Base-by-base conservation (phyloP, 176 grass and related monocot species). In the Zizania latifolia region DNA sequence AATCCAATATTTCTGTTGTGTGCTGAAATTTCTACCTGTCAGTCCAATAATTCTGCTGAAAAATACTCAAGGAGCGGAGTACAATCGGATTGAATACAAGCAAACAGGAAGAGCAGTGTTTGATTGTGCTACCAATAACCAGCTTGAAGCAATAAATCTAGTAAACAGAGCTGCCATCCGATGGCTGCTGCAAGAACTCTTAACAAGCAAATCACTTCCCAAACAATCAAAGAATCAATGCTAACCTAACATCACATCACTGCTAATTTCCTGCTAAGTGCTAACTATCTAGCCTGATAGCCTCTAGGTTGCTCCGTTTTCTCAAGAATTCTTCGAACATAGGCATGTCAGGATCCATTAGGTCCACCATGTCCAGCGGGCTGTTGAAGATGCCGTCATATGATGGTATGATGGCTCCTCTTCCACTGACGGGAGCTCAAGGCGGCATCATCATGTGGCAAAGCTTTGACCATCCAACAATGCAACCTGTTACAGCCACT, bases 401-500 rank as follows among this genome's bases (percentile, higher is more conserved):
- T n/a, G n/a, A n/a, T n/a, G n/a, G n/a, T n/a, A n/a, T n/a, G n/a
- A n/a, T n/a, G 46, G 17, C 46, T 51, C 46, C 46, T 51, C 2
- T 1, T 51, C 17, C 46, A 2, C 46, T 2, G 46, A 51, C 6
- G 46, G 46, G 6, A 51, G 63, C 36, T 29, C 53, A 30, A 29
- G 53, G n/a, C 4, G 63, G 81, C 15, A 59, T 19, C 53, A 37
- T 83, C 11, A 38, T 51, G 8, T 83, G 81, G 81, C 72, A 83
- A 45, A 83, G 81, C 72, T 83, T 83, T 36, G 72, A 76, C 51
- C 53, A 83, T n/a, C 81, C 72, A 4, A 83, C 63, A 1, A 76
- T 40, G 32, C 79, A 82, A 57, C 45, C 57, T 1, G 80, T 87
- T 22, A 87, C 66, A 43, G 58, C 57, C 29, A 71, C 45, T 0